Percentiles rank a stretch among this genome's conserved stretches.
Conservation (phyloP, 257 asterid species). For the Solanum stenotomum region DNA sequence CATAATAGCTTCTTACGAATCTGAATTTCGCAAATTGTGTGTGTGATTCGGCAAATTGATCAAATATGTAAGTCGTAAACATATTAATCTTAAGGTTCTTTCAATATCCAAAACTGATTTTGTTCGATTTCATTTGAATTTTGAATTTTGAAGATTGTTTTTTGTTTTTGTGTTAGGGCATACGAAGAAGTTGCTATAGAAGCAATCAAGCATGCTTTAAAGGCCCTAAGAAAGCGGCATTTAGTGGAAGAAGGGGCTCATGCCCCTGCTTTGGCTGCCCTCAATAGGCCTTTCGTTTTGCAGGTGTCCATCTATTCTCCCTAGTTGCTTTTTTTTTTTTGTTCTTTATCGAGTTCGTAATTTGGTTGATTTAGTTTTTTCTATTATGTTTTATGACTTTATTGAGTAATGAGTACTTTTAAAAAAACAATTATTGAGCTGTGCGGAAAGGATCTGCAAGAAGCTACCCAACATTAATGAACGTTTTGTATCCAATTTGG, state of each 20-base stretch:
- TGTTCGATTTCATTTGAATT: neutral
- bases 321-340: neutral
- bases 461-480: neutral
- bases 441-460: neutral
- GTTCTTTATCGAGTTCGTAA: neutral
- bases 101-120: neutral
- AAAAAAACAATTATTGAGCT: neutral
- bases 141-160: neutral
- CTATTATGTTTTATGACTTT: neutral
- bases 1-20: neutral
- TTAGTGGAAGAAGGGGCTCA: conserved; percentile 90
- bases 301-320: conserved; percentile 32
- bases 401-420: neutral
- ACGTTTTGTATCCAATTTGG: neutral
- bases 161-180: conserved; percentile 33
- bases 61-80: neutral
- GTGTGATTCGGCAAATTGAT: neutral
- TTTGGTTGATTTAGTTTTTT: neutral
- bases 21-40: neutral
- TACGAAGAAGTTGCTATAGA: conserved; percentile 41
- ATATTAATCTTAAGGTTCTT: neutral
- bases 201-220: conserved; percentile 70
- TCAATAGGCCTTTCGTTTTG: conserved; percentile 59
- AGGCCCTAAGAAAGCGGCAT: conserved; percentile 78
- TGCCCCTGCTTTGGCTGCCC: conserved; percentile 74